Evolutionary conservation across 495 filamentous ascomycete species (phyloP).

Genomic region (Aspergillus olivimuriae): DNA sequence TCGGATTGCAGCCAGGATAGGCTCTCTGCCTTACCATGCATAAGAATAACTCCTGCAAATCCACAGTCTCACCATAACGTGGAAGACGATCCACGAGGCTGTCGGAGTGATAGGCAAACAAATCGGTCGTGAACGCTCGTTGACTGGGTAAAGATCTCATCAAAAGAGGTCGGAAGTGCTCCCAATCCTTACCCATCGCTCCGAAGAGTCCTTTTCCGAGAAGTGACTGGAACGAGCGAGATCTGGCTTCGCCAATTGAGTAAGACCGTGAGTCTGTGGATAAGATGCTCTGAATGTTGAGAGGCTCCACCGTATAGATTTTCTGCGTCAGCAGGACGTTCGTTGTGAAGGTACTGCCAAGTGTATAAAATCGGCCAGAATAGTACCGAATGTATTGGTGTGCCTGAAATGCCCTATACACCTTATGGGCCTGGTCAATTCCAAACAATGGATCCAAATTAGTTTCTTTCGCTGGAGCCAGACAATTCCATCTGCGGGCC

Average conservation of each 20-base stretch:
- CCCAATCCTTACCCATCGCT: neutral
- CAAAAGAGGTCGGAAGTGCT: neutral
- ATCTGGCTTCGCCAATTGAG: neutral
- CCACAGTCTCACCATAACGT: neutral
- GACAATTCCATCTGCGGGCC: neutral
- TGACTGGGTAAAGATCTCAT: neutral
- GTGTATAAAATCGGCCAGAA: neutral
- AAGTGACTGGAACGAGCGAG: neutral
- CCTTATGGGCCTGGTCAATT: neutral
- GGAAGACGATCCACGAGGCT: neutral
- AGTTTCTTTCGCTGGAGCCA: neutral
- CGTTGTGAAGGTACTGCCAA: neutral
- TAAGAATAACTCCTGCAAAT: slow-evolving; percentile 1
- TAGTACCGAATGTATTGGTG: neutral
- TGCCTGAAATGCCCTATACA: neutral
- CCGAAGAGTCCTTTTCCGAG: neutral
- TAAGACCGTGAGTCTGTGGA: neutral
- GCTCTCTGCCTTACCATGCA: neutral
- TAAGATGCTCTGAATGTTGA: neutral
- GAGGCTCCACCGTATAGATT: slow-evolving; percentile 1
- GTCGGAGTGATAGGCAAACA: neutral
- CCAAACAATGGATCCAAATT: slow-evolving; percentile 1
- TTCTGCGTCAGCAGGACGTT: neutral
- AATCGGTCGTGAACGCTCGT: neutral
- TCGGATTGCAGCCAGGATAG: too few relatives aligned